phyloP scores from a whole-genome alignment of 108 stramenopile genomes.

The Mediolabrus comicus region DNA sequence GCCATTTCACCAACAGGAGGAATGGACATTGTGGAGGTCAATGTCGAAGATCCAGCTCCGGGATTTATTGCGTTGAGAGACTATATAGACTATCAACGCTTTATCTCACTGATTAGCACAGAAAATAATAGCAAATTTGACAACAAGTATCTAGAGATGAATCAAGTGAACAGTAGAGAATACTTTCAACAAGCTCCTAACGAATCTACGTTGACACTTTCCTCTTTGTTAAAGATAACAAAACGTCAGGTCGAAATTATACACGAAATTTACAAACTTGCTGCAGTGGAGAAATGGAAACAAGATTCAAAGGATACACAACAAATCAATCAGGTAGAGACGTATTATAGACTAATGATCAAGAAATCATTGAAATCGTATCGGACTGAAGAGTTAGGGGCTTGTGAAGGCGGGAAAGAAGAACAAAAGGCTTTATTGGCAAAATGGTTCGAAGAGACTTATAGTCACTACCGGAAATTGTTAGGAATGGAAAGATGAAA shows the following conservation, averaged over 20 bases:
- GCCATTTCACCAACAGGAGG: constrained; percentile 4
- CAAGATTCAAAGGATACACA: constrained; percentile 3
- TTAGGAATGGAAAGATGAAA: neutral
- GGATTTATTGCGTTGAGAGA: constrained; percentile 48
- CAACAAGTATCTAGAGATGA: neutral
- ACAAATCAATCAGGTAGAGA: constrained; percentile 30
- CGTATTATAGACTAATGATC: constrained; percentile 73
- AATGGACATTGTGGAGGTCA: constrained; percentile 46
- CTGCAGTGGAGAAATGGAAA: constrained; percentile 31
- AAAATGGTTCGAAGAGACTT: constrained; percentile 53
- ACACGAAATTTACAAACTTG: constrained; percentile 43
- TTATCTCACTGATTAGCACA: neutral
- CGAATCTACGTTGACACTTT: neutral
- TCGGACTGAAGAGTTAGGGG: constrained; percentile 61
- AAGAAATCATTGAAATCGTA: constrained; percentile 65
- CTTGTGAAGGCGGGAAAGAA: constrained; percentile 62
- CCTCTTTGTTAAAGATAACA: constrained; percentile 30
- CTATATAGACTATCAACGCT: constrained; percentile 40
- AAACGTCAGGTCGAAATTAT: constrained; percentile 39
- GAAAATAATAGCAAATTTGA: neutral
- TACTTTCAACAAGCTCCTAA: constrained; percentile 31
- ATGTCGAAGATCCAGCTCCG: constrained; percentile 53
- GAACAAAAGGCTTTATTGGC: constrained; percentile 63
- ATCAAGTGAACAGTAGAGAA: constrained; percentile 19
- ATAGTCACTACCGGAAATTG: constrained; percentile 23